Base-by-base conservation (phyloP, 1,284 basidiomycete genomes). In the Stereum hirsutum region DNA sequence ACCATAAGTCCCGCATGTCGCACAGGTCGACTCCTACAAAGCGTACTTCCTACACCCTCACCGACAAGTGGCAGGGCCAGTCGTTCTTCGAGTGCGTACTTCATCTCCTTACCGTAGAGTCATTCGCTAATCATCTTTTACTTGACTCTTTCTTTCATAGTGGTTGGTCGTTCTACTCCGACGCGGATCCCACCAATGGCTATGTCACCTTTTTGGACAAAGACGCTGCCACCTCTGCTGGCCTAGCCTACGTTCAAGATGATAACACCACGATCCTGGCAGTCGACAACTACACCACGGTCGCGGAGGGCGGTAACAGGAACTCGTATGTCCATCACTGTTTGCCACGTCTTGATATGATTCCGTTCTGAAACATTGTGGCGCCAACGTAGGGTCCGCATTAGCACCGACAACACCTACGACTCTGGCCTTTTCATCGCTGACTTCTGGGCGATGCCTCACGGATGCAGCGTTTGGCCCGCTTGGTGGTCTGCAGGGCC, bases 391-490 rank as follows among this genome's bases (percentile, higher is more conserved):
- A 83, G 81, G 12, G 74, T 93, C 17, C 81, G 89, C 43, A 83
- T 93, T 52, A 70, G 67, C 26, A 73, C 78, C 32, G 77, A 78
- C 54, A 76, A 81, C 51, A 64, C 65, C 7, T 91, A 80, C 59
- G 73, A 66, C 25, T 65, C 71, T 17, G 88, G 88, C 2, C 66
- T 93, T 20, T 82, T 91, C 61, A 75, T 93, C 47, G 70, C 85
- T n/a, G 88, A 92, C 57, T 72, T 90, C 48, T 65, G 61, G 42
- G 61, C 74, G 14, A 88, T 89, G 79, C 87, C 89, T 2, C 73
- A 76, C 53, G 89, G 89, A 0, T 89, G 86, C 59, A 75, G 75
- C 35, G 74, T 81, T 33, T 92, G 89, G 89, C 89, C 88, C 41
- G 88, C 89, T 20, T 88, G 71, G 53, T 72, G 61, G 74, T 64